Evolutionary conservation across 2,329 filamentous ascomycete genomes (phyloP).

Genomic region (Sporothrix brunneoviolacea): DNA sequence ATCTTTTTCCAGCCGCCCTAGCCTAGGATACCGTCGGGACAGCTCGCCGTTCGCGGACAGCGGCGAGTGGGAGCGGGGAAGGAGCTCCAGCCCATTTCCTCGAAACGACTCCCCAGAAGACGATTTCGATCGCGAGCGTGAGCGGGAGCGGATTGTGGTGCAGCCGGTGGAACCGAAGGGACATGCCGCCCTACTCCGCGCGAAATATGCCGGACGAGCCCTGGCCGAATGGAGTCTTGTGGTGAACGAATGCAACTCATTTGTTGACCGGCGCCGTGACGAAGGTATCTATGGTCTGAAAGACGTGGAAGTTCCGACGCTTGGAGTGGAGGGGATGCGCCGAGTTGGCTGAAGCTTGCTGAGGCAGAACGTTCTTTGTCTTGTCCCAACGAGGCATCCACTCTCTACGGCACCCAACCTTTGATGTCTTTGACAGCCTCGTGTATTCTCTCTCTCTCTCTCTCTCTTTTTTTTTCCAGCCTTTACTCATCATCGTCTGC

Average conservation of each 20-base stretch:
- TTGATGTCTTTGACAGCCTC: not conserved
- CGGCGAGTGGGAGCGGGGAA: slow-evolving; percentile 4
- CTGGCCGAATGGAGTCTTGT: slow-evolving; percentile 73
- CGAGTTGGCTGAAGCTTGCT: slow-evolving; percentile 10
- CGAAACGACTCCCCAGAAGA: not conserved
- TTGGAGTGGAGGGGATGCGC: slow-evolving; percentile 56
- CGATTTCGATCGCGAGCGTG: slow-evolving; percentile 18
- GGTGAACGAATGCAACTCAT: slow-evolving; percentile 72
- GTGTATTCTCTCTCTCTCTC: not conserved
- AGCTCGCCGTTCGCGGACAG: slow-evolving; percentile 1
- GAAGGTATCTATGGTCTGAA: slow-evolving; percentile 62
- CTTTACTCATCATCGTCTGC: not conserved
- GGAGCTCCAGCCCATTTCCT: not conserved
- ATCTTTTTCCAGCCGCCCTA: slow-evolving; percentile 12
- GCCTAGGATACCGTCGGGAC: not conserved
- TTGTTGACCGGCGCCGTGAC: slow-evolving; percentile 66
- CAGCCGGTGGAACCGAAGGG: slow-evolving; percentile 41
- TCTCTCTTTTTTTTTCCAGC: not conserved
- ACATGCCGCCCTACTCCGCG: slow-evolving; percentile 34
- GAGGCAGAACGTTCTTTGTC: not conserved
- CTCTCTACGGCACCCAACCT: too few species aligned
- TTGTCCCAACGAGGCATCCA: not conserved
- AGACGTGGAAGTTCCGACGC: slow-evolving; percentile 62
- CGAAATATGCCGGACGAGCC: slow-evolving; percentile 62
- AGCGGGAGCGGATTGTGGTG: slow-evolving; percentile 25